Evolutionary conservation across 1,284 basidiomycete genomes (phyloP).

Genomic region (Neotropicomus parvogracilis): DNA sequence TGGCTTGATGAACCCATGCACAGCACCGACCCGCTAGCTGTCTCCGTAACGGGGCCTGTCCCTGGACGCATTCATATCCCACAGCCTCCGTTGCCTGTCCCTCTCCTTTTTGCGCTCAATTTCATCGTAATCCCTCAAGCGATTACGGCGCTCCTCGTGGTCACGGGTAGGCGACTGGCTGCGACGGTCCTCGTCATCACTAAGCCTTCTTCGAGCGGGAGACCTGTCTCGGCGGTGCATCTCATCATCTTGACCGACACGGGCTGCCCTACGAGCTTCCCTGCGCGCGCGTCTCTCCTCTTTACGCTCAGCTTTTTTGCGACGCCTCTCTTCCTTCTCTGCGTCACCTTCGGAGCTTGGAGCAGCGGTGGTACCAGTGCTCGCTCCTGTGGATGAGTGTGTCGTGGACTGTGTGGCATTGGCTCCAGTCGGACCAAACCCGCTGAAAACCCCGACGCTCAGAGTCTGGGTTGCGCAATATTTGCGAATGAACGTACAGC

Average conservation of each 20-base stretch:
- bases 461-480: background rate
- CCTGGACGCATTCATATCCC: constrained; percentile 46
- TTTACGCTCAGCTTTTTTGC: constrained; percentile 55
- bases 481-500: constrained; percentile 48
- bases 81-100: constrained; percentile 48
- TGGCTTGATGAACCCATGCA: constrained; percentile 9
- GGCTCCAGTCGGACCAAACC: constrained; percentile 54
- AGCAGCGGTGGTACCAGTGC: constrained; percentile 18
- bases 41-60: constrained; percentile 27
- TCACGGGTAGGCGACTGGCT: constrained; percentile 30
- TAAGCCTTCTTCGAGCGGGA: constrained; percentile 28
- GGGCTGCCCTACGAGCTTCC: constrained; percentile 42
- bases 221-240: constrained; percentile 35
- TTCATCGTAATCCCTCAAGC: constrained; percentile 38
- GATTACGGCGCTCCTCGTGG: constrained; percentile 20
- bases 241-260: constrained; percentile 28
- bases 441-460: constrained; percentile 38
- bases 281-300: constrained; percentile 55
- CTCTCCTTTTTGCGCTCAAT: constrained; percentile 47
- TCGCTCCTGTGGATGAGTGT: constrained; percentile 23
- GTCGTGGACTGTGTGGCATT: constrained; percentile 29
- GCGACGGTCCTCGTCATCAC: constrained; percentile 20
- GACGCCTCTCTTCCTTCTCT: constrained; percentile 56
- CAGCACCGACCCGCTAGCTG: constrained; percentile 15
- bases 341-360: constrained; percentile 32